Evolutionary conservation across 1,284 basidiomycete genomes (phyloP).

Genomic region (Leccinum fallax): DNA sequence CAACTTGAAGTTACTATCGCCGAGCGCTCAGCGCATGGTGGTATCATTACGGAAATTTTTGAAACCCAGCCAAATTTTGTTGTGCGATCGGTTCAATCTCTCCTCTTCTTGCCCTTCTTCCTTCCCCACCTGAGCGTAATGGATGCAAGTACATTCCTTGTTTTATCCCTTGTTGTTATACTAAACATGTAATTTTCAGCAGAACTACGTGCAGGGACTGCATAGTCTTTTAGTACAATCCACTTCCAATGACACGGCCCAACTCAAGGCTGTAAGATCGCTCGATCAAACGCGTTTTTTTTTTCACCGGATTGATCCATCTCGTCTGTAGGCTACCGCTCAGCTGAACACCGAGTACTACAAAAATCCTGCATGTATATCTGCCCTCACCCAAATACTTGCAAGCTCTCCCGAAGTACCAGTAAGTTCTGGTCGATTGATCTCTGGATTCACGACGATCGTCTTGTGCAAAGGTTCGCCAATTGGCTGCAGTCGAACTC

Average conservation of each 20-base stretch:
- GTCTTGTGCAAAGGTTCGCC: constrained; percentile 72
- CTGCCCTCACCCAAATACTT: constrained; percentile 89
- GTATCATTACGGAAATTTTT: constrained; percentile 27
- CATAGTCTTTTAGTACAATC: constrained; percentile 85
- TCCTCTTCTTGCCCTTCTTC: constrained; percentile 17
- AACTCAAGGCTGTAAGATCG: constrained; percentile 81
- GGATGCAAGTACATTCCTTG: constrained; percentile 30
- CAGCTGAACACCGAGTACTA: constrained; percentile 91
- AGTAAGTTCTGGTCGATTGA: constrained; percentile 44
- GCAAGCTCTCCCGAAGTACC: constrained; percentile 79
- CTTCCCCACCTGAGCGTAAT: constrained; percentile 18
- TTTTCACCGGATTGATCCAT: constrained; percentile 8
- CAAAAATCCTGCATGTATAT: constrained; percentile 89
- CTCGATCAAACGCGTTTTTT: constrained; percentile 28
- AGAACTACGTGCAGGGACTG: constrained; percentile 73
- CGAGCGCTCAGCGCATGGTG: not conserved
- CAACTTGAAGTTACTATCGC: not conserved
- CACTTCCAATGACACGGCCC: constrained; percentile 82
- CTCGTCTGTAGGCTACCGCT: constrained; percentile 75
- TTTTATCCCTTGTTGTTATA: not conserved
- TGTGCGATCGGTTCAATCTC: constrained; percentile 25
- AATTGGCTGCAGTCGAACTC: constrained; percentile 98
- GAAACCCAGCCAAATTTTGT: constrained; percentile 40
- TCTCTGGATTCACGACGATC: constrained; percentile 9
- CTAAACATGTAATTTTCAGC: constrained; percentile 41